phyloP scores from a whole-genome alignment of 495 filamentous ascomycete genomes.

The Mytilinidion resinicola region DNA sequence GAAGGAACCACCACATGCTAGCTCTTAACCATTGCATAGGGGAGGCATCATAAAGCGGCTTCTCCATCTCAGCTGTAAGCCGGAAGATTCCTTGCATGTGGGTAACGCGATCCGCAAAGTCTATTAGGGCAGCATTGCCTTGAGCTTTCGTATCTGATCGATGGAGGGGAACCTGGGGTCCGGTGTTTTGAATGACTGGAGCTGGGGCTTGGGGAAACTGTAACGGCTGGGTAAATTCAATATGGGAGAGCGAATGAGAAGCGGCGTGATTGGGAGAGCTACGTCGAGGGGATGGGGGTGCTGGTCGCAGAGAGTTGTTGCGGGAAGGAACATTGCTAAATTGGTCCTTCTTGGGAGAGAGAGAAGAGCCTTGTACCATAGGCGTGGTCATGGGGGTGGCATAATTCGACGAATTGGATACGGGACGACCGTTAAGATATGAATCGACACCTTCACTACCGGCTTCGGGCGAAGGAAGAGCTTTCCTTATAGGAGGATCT shows the following conservation, averaged over 20 bases:
- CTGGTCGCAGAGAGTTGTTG: background rate
- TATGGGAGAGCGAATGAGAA: background rate
- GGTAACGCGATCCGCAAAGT: conserved; percentile 59
- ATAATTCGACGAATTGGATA: background rate
- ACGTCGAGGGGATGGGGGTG: background rate
- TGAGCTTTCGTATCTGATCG: conserved; percentile 29
- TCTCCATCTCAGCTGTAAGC: conserved; percentile 63
- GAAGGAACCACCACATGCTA: conserved; percentile 82
- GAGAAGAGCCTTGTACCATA: background rate
- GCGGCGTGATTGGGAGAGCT: background rate
- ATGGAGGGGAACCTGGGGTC: conserved; percentile 9
- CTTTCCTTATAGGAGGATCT: background rate
- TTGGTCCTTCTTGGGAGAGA: background rate
- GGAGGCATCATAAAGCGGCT: conserved; percentile 52
- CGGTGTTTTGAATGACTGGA: conserved; percentile 2
- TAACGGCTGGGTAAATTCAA: background rate
- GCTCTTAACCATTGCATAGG: conserved; percentile 61
- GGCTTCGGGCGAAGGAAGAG: background rate
- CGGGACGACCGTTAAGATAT: too few species aligned
- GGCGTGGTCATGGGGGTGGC: background rate
- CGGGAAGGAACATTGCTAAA: background rate
- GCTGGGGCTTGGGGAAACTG: background rate
- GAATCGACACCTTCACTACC: too few species aligned
- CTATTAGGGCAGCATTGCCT: conserved; percentile 58
- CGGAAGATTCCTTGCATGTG: conserved; percentile 64